Evolutionary conservation across 78 protist genomes (phyloP), one percentile per base, ranked within the genome.

Genomic region (Dictyostelium capitatum): DNA sequence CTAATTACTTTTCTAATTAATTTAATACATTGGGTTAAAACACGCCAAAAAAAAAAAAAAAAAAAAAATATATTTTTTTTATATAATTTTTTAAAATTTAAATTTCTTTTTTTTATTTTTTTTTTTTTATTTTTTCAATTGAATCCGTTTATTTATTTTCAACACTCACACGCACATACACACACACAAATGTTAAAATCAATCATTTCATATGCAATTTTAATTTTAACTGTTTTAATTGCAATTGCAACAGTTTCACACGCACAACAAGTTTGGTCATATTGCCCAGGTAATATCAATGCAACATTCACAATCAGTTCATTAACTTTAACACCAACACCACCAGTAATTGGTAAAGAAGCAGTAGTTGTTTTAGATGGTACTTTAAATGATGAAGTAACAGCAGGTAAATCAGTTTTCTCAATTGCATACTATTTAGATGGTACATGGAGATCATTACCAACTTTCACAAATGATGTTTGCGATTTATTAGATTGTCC

Each of bases 321-420:
- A 0, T 32, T 87, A 25, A 77, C 92, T 28, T 75, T 77, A 41
- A 57, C 82, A 23, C 92, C 92, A 87, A 67, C 75, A 30, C 92
- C 92, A 43, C 92, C 92, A 74, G 37, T 51, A n/a, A 87, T 87
- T 80, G 92, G 92, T 59, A 10, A 46, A 50, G 15, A 4, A 4
- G 74, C 72, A 28, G 12, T 53, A 1, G 92, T 87, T 62, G 17
- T 59, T 46, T 43, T 87, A 8, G 70, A 4, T 32, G 92, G 92
- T 47, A 50, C 20, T 50, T 25, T 87, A 12, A 28, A 19, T 3
- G 51, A 59, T 8, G 78, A 74, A 43, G 81, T 87, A 12, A 59
- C 92, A 19, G 74, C 12, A 37, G 92, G 92, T 64, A 10, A 4
- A 8, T 87, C 92, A 5, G 1, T 23, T 12, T 77, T 87, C 43